Evolutionary conservation across 345 rosid species (phyloP).

Genomic region (Anacardium occidentale): DNA sequence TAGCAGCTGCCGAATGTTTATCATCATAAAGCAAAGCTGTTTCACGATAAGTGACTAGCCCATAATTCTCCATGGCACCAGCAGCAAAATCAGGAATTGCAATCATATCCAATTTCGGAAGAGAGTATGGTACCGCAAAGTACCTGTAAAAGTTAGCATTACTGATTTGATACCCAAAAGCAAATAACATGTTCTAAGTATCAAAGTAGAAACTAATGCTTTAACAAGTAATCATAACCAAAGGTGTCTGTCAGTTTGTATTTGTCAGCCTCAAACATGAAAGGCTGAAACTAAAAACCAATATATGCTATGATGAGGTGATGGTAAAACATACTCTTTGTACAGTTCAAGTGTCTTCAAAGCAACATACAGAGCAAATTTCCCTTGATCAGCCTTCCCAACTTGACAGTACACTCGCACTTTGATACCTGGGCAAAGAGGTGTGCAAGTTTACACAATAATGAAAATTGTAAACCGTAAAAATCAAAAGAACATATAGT

Average conservation of each 20-base stretch:
- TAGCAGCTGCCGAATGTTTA: constrained; percentile 92
- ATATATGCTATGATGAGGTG: constrained; percentile 2
- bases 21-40: constrained; percentile 89
- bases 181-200: constrained; percentile 3
- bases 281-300: neutral
- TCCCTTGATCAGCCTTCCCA: constrained; percentile 86
- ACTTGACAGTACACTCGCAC: constrained; percentile 91
- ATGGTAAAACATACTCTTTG: constrained; percentile 59
- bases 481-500: neutral
- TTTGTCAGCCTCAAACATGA: constrained; percentile 14
- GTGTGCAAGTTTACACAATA: constrained; percentile 9
- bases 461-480: neutral
- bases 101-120: constrained; percentile 95
- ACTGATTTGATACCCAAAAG: constrained; percentile 15
- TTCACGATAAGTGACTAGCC: constrained; percentile 92
- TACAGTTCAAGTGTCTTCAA: constrained; percentile 80
- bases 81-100: constrained; percentile 98
- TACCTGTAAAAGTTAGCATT: constrained; percentile 44
- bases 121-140: constrained; percentile 84
- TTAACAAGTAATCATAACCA: neutral
- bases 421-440: constrained; percentile 55
- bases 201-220: neutral
- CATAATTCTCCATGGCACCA: constrained; percentile 99
- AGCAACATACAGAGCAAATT: constrained; percentile 90
- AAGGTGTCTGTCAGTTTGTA: neutral